Base-by-base conservation (phyloP, 2,329 filamentous ascomycete species). In the Paecilomyces variotii region DNA sequence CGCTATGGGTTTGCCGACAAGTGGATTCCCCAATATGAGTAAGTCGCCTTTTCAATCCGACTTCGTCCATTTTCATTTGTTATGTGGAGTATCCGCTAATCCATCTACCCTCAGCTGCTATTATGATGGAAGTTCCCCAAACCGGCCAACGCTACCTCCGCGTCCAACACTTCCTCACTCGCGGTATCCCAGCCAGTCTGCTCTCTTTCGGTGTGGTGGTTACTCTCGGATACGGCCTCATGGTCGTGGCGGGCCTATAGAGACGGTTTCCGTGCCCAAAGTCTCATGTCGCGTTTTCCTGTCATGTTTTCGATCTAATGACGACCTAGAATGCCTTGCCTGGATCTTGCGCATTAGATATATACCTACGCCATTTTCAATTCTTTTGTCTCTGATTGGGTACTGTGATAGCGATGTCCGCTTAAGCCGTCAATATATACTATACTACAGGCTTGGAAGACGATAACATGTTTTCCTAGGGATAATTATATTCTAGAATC, bases 1-100 rank as follows among this genome's bases (percentile, higher is more conserved):
- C n/a, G 94, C 91, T 1, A 99, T 99, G 94, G 94, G 87, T 11
- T 76, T 99, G 74, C 94, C 94, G 2, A 99, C 94, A 0, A 93
- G 88, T 71, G 95, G 94, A 7, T 99, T 99, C 78, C 94, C 94
- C 1, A 99, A 99, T 67, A 99, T 99, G 94, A 99, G 92, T 96
- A 84, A 82, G 91, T 89, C 53, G 28, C 52, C 19, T 50, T 58
- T 10, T 45, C 39, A 25, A 59, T 50, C 50, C 28, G 32, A 58
- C 55, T 60, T 39, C 14, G 50, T 60, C 27, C 28, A 57, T 45
- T 50, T 54, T 54, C 34, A 50, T 35, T 61, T 51, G 39, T 52
- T 26, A 10, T 54, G 25, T 11, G 26, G 5, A 12, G 52, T 11
- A 54, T 35, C 56, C 11, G 25, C 2, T 49, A 34, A 62, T 45